Percentiles rank a stretch among this genome's conserved stretches.
These are phyloP conservation scores for Pseudofabraea citricarpa DNA, from an alignment of 2,329 filamentous ascomycete genomes.

Conservation along the genomic window DNA sequence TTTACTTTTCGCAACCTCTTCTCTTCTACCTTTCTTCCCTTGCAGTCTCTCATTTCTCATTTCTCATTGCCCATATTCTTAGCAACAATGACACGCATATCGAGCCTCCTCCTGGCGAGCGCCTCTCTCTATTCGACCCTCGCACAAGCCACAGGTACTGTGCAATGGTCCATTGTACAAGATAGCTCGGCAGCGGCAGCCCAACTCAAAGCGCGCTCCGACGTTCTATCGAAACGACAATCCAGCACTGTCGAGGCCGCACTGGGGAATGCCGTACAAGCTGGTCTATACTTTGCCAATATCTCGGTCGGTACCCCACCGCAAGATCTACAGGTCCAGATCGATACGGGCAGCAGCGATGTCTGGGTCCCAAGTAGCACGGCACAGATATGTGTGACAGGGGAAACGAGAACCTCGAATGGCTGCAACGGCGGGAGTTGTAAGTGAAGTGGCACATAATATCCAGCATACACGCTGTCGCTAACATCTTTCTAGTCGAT, in stretches of 20 bases:
- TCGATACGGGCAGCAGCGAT: slow-evolving; percentile 59
- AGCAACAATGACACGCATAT: not conserved
- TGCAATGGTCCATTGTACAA: not conserved
- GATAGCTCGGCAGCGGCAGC: not conserved
- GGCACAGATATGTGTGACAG: slow-evolving; percentile 8
- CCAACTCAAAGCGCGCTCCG: slow-evolving; percentile 1
- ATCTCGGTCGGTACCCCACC: slow-evolving; percentile 50
- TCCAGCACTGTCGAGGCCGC: slow-evolving; percentile 3
- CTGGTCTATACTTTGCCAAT: slow-evolving; percentile 43
- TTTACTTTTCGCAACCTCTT: not conserved
- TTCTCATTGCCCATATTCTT: not conserved
- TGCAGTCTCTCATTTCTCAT: too few species aligned
- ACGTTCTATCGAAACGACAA: not conserved
- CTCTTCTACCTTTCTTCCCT: not conserved
- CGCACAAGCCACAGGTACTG: not conserved
- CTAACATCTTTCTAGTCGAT: slow-evolving; percentile 35
- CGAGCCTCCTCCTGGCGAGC: slow-evolving; percentile 1
- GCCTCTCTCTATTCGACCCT: not conserved
- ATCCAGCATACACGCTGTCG: not conserved
- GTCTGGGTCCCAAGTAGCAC: slow-evolving; percentile 45
- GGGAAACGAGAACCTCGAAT: slow-evolving; percentile 15
- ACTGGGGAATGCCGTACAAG: slow-evolving; percentile 4
- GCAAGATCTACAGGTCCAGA: slow-evolving; percentile 45
- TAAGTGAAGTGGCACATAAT: slow-evolving; percentile 30
- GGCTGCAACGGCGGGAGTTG: slow-evolving; percentile 39